Evolutionary conservation across 345 rosid genomes (phyloP), one percentile per base, ranked within the genome.

Genomic region (Salix purpurea): DNA sequence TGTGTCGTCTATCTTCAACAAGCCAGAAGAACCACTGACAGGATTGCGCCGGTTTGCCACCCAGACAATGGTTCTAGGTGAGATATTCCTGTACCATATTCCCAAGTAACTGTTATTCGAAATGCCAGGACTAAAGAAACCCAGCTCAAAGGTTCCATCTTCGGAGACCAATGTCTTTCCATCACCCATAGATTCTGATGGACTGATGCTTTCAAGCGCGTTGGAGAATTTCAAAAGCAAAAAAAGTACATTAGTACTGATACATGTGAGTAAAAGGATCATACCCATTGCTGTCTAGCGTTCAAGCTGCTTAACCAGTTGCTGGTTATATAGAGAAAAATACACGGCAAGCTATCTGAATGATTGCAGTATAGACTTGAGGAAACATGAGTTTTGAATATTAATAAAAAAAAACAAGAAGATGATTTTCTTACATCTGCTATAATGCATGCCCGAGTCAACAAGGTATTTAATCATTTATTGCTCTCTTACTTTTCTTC

Each of bases 1-100:
- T 2, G 34, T 77, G 61, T 30, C 5, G 72, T 72, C 69, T 65
- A 72, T 52, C 71, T 65, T 66, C 60, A 78, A 66, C 46, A 71
- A 42, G 76, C 11, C 21, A 48, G 69, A 26, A 36, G 69, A 32
- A 65, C 30, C 69, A 32, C 32, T 32, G 69, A 36, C 7, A 28
- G 69, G 69, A 30, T 32, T 1, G 19, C 37, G 9, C 69, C 69
- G 69, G 69, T 32, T 65, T 13, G 69, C 69, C 14, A 65, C 69
- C 69, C 69, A 65, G 7, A 65, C 69, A 28, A 30, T 34, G 36
- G 69, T 65, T 32, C 40, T 65, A 6, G 3, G 21, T 12, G 42
- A 19, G 69, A 65, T 32, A 18, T 15, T 65, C 69, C 8, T 26
- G 68, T 26, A 65, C 69, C 69, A 65, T 28, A 65, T 65, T 6